These are phyloP conservation scores for Luffa aegyptiaca DNA, from an alignment of 306 rosid species.

Conservation along the genomic window DNA sequence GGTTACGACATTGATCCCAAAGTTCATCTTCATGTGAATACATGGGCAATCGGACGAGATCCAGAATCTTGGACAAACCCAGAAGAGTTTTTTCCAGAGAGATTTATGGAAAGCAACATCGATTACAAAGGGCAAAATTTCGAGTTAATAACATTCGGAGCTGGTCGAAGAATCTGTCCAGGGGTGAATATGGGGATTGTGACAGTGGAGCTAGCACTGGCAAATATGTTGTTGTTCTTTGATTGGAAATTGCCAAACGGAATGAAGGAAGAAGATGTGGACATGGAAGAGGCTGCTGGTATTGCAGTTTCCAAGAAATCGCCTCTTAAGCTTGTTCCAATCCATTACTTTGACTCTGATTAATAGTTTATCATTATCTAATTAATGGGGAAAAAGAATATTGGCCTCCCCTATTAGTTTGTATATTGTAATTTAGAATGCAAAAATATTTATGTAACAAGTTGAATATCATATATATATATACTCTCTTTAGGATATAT, in stretches of 20 bases:
- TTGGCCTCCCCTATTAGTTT: background rate
- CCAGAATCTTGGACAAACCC: conserved; percentile 6
- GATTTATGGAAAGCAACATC: background rate
- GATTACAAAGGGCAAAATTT: conserved; percentile 19
- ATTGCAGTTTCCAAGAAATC: background rate
- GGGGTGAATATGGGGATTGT: background rate
- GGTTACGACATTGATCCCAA: conserved; percentile 21
- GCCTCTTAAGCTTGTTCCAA: background rate
- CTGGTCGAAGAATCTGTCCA: conserved; percentile 7
- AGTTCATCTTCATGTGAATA: conserved; percentile 13
- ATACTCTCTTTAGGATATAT: too few relatives aligned
- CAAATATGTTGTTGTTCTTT: background rate
- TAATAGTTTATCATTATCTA: background rate
- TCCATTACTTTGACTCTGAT: background rate
- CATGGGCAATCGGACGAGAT: conserved; percentile 26
- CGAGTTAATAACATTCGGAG: background rate
- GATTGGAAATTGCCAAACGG: background rate
- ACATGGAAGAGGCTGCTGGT: background rate
- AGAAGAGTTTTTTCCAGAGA: conserved; percentile 12
- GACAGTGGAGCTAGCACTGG: background rate
- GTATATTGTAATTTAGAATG: background rate
- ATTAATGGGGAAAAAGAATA: background rate
- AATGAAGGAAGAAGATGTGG: background rate
- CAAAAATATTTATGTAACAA: too few relatives aligned
- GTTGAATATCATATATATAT: background rate